Evolutionary conservation across 176 grass and related monocot species (phyloP), one percentile per base, ranked within the genome.

Genomic region (Musa troglodytarum): DNA sequence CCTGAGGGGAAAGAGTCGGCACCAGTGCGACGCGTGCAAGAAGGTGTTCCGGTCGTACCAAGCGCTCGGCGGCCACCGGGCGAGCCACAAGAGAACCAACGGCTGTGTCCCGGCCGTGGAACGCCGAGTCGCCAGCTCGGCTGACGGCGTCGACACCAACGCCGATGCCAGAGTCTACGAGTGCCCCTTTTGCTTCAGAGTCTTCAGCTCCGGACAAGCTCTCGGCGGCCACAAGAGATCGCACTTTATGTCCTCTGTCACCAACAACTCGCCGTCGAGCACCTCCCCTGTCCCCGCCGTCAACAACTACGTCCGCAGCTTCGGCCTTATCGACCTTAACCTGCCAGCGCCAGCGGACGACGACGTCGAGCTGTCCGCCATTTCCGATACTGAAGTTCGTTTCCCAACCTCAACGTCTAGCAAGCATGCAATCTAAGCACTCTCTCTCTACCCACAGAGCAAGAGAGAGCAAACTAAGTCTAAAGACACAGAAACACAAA

Each of bases 211-310:
- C 0, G 86, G 85, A 10, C 88, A 99, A 53, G 91, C 95, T 19
- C 86, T 94, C 1, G 88, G 88, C 65, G 86, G 91, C 49, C 95
- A 99, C 83, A 99, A 81, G 89, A 79, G 81, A 25, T 77, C 88
- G 51, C 83, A 86, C 62, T 69, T 77, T 73, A 68, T 79, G 63
- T 63, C 90, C 2, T 72, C 78, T 9, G 43, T 52, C 28, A 28
- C 76, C 5, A n/a, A 52, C 21, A 34, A 21, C 2, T 73, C 52
- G 12, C 52, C 52, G 7, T 49, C 76, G 1, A 65, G 78, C 65
- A 58, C 74, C 2, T 15, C 86, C 51, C 58, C 68, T 55, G 23
- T 63, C 23, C 52, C 52, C 0, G 57, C 80, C 0, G 23, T 52
- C 65, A 8, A 81, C 25, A 80, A 79, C 62, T 69, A 12, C 63